Percentiles rank a stretch among this genome's conserved stretches.
Conservation (phyloP, 805 yeast species). For the Pichia ethanolica region DNA sequence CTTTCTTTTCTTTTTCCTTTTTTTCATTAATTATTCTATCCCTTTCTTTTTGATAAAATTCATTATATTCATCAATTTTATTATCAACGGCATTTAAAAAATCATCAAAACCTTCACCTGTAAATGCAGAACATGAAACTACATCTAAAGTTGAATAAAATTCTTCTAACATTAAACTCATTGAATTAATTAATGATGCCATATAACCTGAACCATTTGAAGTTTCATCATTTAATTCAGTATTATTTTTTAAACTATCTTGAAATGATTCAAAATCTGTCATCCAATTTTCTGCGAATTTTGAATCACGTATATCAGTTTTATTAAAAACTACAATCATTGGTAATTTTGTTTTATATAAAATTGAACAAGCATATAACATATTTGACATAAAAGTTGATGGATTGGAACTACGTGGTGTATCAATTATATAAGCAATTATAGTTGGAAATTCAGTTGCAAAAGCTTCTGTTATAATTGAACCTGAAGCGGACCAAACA, state of each 20-base stretch:
- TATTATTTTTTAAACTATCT: slow-evolving; percentile 58
- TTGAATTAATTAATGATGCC: slow-evolving; percentile 88
- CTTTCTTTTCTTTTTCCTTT: slow-evolving; percentile 62
- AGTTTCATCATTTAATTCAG: slow-evolving; percentile 56
- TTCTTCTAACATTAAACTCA: slow-evolving; percentile 94
- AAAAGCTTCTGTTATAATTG: slow-evolving; percentile 92
- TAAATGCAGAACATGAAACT: slow-evolving; percentile 85
- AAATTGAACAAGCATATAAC: slow-evolving; percentile 95
- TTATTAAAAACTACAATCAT: slow-evolving; percentile 96
- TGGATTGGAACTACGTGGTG: slow-evolving; percentile 91
- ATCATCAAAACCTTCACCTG: slow-evolving; percentile 93
- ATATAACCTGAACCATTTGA: slow-evolving; percentile 75
- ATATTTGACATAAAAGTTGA: slow-evolving; percentile 96
- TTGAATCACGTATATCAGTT: slow-evolving; percentile 79
- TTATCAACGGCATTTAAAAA: slow-evolving; percentile 77
- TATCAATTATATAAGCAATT: slow-evolving; percentile 91
- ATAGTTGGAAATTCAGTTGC: slow-evolving; percentile 95
- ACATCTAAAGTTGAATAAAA: slow-evolving; percentile 89
- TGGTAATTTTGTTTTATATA: slow-evolving; percentile 92
- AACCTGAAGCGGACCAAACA: slow-evolving; percentile 97
- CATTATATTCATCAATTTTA: slow-evolving; percentile 81
- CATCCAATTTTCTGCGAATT: slow-evolving; percentile 96
- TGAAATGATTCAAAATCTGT: slow-evolving; percentile 91
- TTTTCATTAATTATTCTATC: slow-evolving; percentile 72
- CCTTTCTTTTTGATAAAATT: slow-evolving; percentile 77